A percentile compares a stretch with the other conserved stretches of the same genome.
These are phyloP conservation scores for Castanopsis chinensis DNA, from an alignment of 306 rosid species.

Conservation along the genomic window DNA sequence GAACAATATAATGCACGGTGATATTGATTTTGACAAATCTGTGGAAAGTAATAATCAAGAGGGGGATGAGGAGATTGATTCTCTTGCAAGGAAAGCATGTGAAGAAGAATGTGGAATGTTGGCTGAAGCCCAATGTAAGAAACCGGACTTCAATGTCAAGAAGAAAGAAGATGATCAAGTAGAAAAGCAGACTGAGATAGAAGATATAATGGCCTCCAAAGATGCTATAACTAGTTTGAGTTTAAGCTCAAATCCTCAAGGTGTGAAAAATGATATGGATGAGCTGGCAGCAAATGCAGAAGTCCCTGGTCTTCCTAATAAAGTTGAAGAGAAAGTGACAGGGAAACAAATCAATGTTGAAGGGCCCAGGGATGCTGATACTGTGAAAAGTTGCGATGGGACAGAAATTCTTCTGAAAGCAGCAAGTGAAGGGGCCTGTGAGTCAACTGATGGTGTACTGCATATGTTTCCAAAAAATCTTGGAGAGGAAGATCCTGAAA, in stretches of 20 bases:
- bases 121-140: neutral
- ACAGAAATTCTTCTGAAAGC: neutral
- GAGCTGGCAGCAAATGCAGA: neutral
- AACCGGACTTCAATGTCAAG: neutral
- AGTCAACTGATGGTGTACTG: neutral
- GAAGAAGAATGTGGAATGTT: neutral
- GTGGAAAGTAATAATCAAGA: neutral
- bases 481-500: neutral
- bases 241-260: neutral
- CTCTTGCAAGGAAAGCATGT: neutral
- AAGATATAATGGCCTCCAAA: neutral
- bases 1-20: neutral
- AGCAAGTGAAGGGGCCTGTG: neutral
- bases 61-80: neutral
- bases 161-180: neutral
- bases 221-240: neutral
- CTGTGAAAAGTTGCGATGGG: neutral
- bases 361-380: neutral
- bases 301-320: neutral
- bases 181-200: conserved; percentile 1
- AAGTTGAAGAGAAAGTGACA: neutral
- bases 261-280: neutral
- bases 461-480: neutral
- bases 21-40: neutral
- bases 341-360: neutral